phyloP scores from a whole-genome alignment of 257 asterid genomes.

The Marsdenia floribunda region DNA sequence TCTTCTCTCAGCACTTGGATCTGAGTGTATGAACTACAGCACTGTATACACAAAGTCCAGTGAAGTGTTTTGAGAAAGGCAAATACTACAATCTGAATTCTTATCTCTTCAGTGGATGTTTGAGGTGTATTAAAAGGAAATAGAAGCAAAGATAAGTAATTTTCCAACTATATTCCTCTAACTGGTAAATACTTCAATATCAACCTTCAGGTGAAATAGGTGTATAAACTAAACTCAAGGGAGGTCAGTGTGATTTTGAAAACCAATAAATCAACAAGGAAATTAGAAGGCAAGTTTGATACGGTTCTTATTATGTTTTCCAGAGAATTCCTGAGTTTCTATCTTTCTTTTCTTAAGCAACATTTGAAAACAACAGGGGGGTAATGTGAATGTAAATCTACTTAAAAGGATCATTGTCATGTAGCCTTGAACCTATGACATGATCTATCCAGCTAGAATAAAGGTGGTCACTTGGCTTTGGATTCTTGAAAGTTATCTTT shows the following conservation, averaged over 20 bases:
- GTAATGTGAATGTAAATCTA: not conserved
- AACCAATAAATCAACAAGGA: not conserved
- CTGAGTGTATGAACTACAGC: not conserved
- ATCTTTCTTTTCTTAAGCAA: not conserved
- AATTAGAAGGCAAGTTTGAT: not conserved
- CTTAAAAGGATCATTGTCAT: not conserved
- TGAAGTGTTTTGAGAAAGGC: not conserved
- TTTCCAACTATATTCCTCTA: not conserved
- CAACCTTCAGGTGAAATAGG: not conserved
- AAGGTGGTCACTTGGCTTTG: not conserved
- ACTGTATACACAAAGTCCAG: not conserved
- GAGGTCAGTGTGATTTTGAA: not conserved
- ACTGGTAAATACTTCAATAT: not conserved
- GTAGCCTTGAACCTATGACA: not conserved
- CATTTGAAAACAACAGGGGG: not conserved
- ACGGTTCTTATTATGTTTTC: not conserved
- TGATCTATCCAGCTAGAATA: not conserved
- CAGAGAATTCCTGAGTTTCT: not conserved
- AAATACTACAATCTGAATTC: not conserved
- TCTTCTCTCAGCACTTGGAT: not conserved
- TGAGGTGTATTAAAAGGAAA: not conserved
- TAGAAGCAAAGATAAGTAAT: not conserved
- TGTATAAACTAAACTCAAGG: not conserved
- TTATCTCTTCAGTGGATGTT: not conserved
- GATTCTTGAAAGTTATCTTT: not conserved